Conservation (phyloP, 73 alveolate species). For the Breviolum minutum region DNA sequence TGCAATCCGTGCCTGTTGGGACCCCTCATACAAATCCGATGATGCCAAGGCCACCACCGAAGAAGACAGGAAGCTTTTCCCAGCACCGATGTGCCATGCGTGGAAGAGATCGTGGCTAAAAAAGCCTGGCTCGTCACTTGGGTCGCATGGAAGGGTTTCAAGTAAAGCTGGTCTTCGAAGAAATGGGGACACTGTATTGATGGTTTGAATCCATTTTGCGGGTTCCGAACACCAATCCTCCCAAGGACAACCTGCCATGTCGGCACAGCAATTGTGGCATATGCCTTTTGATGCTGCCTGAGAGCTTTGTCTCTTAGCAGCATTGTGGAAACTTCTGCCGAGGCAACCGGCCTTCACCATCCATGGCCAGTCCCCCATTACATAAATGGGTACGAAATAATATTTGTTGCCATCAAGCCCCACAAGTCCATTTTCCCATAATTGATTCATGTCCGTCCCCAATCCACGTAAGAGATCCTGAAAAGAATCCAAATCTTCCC, state of each 20-base stretch:
- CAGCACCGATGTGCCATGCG: slow-evolving; percentile 37
- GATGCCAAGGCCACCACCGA: not conserved
- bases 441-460: not conserved
- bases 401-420: not conserved
- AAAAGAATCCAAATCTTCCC: not conserved
- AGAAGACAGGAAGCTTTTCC: not conserved
- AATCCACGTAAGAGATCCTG: not conserved
- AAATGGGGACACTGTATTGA: not conserved
- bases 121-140: not conserved
- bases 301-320: not conserved
- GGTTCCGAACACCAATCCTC: slow-evolving; percentile 33
- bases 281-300: not conserved
- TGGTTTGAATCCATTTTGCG: not conserved
- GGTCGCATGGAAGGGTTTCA: not conserved
- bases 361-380: slow-evolving; percentile 56
- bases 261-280: not conserved
- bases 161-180: not conserved
- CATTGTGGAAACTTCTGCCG: not conserved
- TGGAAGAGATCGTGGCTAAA: slow-evolving; percentile 2
- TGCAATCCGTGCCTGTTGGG: not conserved
- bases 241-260: not conserved
- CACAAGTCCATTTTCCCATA: not conserved
- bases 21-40: not conserved
- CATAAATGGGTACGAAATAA: not conserved
- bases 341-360: not conserved